Evolutionary conservation across 2,329 filamentous ascomycete species (phyloP), one percentile per base, ranked within the genome.

Genomic region (Orbilia javanica): DNA sequence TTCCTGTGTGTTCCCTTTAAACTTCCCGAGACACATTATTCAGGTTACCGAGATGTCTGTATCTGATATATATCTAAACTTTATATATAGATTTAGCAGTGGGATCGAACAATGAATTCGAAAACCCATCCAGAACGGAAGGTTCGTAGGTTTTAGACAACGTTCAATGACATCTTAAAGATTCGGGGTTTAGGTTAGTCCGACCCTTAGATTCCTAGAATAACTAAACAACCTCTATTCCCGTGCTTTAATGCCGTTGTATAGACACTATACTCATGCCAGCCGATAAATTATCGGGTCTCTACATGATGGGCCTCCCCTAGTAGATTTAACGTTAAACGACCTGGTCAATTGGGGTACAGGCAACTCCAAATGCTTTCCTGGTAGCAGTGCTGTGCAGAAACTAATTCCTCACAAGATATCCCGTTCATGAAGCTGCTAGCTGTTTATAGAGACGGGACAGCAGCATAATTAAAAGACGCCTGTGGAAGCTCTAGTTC

Each of bases 1-100:
- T 15, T 5, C 15, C 13, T 60, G 53, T 60, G 42, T n/a, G 53
- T 60, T 60, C 53, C 53, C 53, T 60, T 60, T 22, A 60, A 60
- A 11, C 53, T 60, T 60, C 53, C 53, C 53, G 34, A 39, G 53
- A 57, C 31, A 57, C 18, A 57, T 3, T 34, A 39, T 57, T 39
- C 31, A 57, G 18, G 29, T 57, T 39, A 3, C 53, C 53, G 53
- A 60, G 53, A 60, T 60, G 53, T 42, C 18, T 42, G 53, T 42
- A 39, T 18, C 2, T 42, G 27, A 39, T 31, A 20, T 60, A 22
- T 42, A 60, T 60, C 53, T 55, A 31, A 18, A 11, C 22, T 20
- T 29, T 52, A 25, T n/a, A 20, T n/a, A 11, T 4, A 15, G 13
- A 36, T 36, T 44, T 6, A 44, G 10, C 4, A 34, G 10, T 5